Conservation (phyloP, 331 rosid genomes). For the Prunus yedoensis region DNA sequence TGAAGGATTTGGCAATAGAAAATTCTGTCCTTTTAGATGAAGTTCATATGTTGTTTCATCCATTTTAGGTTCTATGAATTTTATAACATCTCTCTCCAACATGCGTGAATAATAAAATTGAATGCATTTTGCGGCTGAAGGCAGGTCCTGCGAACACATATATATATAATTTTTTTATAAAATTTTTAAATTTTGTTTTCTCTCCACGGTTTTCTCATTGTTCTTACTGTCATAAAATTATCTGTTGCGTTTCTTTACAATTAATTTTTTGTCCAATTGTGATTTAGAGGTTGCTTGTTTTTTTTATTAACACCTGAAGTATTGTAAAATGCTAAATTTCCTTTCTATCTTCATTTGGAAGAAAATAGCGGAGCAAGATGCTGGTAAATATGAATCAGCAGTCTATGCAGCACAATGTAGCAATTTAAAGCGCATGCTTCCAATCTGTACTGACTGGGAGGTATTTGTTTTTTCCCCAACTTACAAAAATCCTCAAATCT, state of each 20-base stretch:
- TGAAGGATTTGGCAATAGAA: background rate
- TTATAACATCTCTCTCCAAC: too few relatives aligned
- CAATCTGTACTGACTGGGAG: constrained; percentile 97
- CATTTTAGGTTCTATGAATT: too few relatives aligned
- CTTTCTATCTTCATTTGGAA: constrained; percentile 29
- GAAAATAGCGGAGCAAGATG: constrained; percentile 89
- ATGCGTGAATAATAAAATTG: background rate
- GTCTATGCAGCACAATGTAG: constrained; percentile 89
- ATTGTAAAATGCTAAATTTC: constrained; percentile 18
- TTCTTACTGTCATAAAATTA: background rate
- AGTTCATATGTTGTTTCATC: constrained; percentile 1
- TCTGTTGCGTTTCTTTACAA: background rate
- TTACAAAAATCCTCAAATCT: constrained; percentile 9
- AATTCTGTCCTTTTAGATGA: background rate
- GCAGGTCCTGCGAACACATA: constrained; percentile 7
- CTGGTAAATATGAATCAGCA: constrained; percentile 96
- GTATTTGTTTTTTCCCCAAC: constrained; percentile 34
- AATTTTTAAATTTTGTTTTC: background rate
- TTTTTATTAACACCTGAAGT: background rate
- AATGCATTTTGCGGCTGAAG: constrained; percentile 13
- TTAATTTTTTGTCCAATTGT: background rate
- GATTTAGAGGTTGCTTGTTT: background rate
- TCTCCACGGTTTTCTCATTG: background rate
- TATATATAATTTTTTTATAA: background rate
- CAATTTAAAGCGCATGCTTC: constrained; percentile 85